Conservation (phyloP, 768 basidiomycete genomes). For the Suillus subaureus region DNA sequence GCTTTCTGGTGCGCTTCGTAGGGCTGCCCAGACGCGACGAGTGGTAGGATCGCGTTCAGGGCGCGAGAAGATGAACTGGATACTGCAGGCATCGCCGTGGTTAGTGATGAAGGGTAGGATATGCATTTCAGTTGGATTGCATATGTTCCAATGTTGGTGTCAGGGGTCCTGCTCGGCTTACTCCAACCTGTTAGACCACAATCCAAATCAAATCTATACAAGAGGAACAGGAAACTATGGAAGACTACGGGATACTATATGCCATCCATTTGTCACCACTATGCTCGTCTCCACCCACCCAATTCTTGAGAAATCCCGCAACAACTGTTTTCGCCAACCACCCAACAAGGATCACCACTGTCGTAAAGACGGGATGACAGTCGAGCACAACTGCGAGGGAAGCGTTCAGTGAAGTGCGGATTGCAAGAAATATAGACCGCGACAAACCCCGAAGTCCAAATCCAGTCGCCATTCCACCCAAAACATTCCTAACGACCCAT, state of each 20-base stretch:
- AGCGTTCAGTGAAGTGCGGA: slow-evolving; percentile 4
- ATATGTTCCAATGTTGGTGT: slow-evolving; percentile 16
- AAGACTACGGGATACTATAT: slow-evolving; percentile 75
- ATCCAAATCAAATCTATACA: not conserved
- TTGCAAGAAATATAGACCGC: not conserved
- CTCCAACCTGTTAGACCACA: slow-evolving; percentile 6
- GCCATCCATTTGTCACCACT: slow-evolving; percentile 75
- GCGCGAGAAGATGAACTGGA: slow-evolving; percentile 58
- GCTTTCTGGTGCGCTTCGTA: slow-evolving; percentile 98
- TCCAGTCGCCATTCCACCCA: slow-evolving; percentile 86
- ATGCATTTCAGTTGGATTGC: slow-evolving; percentile 2
- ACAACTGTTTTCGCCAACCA: slow-evolving; percentile 73
- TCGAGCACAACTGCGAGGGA: slow-evolving; percentile 67
- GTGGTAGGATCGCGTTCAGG: slow-evolving; percentile 73
- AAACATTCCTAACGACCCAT: slow-evolving; percentile 81
- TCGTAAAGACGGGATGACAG: slow-evolving; percentile 72
- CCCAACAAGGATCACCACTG: slow-evolving; percentile 70
- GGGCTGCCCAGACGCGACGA: slow-evolving; percentile 67
- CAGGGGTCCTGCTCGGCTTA: slow-evolving; percentile 21
- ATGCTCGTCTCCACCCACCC: slow-evolving; percentile 63
- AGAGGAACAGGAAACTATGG: slow-evolving; percentile 39
- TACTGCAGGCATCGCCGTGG: slow-evolving; percentile 26
- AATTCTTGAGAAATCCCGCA: slow-evolving; percentile 60
- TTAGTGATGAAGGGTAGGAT: not conserved
- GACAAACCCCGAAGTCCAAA: slow-evolving; percentile 77